Evolutionary conservation across 2,329 filamentous ascomycete genomes (phyloP).

Genomic region (Cercospora janseana): DNA sequence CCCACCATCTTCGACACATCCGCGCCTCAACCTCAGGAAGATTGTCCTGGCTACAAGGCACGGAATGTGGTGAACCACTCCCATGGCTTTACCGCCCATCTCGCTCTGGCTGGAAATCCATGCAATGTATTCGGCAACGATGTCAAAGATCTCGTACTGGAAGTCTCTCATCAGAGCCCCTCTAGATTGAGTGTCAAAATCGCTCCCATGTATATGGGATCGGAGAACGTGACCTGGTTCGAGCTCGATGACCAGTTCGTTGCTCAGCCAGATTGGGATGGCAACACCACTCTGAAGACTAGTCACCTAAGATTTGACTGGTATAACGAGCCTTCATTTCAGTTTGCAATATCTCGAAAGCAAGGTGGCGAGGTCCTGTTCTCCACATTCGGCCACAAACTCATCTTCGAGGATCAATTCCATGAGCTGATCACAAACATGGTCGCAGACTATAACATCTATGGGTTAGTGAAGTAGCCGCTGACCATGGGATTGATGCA

Average conservation of each 20-base stretch:
- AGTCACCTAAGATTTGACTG: constrained; percentile 34
- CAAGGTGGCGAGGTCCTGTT: constrained; percentile 31
- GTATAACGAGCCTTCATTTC: constrained; percentile 34
- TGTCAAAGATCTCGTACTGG: constrained; percentile 28
- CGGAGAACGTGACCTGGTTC: constrained; percentile 26
- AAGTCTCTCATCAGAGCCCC: constrained; percentile 31
- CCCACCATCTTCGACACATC: constrained; percentile 27
- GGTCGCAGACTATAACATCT: constrained; percentile 34
- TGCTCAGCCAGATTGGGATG: constrained; percentile 21
- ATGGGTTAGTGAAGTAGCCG: constrained; percentile 27
- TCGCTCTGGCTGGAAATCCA: constrained; percentile 27
- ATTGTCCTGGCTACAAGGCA: constrained; percentile 33
- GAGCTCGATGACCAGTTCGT: constrained; percentile 24
- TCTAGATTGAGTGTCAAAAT: constrained; percentile 32
- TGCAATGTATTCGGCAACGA: constrained; percentile 34
- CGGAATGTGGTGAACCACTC: constrained; percentile 22
- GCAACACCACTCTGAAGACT: constrained; percentile 15
- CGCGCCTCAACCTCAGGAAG: constrained; percentile 30
- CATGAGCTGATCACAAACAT: constrained; percentile 34
- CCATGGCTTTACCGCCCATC: constrained; percentile 30
- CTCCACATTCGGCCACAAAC: constrained; percentile 32
- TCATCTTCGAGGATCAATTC: constrained; percentile 37
- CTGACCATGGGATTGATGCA: neutral
- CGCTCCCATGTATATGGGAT: constrained; percentile 26
- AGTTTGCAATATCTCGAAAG: constrained; percentile 30